These are phyloP conservation scores for Atkinsonella texensis DNA, from an alignment of 2,329 filamentous ascomycete species.

Conservation along the genomic window DNA sequence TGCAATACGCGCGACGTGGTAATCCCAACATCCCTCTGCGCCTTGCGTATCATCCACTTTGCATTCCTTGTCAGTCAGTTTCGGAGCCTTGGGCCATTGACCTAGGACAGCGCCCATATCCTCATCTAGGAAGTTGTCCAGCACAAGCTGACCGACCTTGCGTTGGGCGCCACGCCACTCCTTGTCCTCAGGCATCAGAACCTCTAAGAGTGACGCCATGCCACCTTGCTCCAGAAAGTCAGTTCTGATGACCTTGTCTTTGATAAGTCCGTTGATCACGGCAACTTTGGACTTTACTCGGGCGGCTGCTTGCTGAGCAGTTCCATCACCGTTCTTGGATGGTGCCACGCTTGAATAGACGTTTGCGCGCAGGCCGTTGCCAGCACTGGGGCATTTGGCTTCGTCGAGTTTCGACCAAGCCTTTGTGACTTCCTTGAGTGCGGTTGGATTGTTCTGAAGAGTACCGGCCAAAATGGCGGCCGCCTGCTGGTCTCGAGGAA, in stretches of 20 bases:
- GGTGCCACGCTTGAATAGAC: slow-evolving; percentile 31
- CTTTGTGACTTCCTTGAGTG: slow-evolving; percentile 37
- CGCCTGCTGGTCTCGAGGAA: slow-evolving; percentile 36
- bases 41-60: slow-evolving; percentile 17
- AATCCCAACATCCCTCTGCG: slow-evolving; percentile 47
- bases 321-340: slow-evolving; percentile 9
- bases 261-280: slow-evolving; percentile 44
- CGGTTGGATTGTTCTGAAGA: slow-evolving; percentile 53
- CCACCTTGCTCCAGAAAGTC: slow-evolving; percentile 44
- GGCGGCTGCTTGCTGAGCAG: slow-evolving; percentile 14
- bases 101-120: slow-evolving; percentile 47
- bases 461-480: slow-evolving; percentile 45
- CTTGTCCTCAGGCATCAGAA: slow-evolving; percentile 34
- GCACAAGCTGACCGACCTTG: slow-evolving; percentile 45
- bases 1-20: slow-evolving; percentile 32
- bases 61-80: slow-evolving; percentile 25
- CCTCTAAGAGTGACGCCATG: slow-evolving; percentile 40
- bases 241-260: slow-evolving; percentile 36
- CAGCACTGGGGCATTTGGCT: slow-evolving; percentile 23
- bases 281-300: slow-evolving; percentile 30
- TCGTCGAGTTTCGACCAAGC: slow-evolving; percentile 33
- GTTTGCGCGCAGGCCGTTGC: slow-evolving; percentile 20
- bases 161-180: slow-evolving; percentile 39
- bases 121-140: slow-evolving; percentile 56
- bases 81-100: slow-evolving; percentile 37